Evolutionary conservation across 345 rosid species (phyloP), one percentile per base, ranked within the genome.

Genomic region (Populus euphratica): DNA sequence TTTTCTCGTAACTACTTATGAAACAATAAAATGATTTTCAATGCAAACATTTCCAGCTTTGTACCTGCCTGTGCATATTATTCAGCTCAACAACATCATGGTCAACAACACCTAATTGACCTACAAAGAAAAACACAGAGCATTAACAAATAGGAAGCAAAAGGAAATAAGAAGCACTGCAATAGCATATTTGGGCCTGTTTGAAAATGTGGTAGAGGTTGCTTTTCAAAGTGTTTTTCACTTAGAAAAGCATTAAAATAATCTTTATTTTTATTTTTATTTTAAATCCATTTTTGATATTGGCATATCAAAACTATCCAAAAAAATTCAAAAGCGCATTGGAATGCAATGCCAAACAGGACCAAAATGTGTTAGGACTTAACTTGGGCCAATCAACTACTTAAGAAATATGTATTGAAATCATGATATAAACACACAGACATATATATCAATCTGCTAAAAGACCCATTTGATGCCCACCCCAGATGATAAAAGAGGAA

Each of bases 61-160:
- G 31, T 90, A 93, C 99, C 97, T 96, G 98, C 83, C 99, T 90
- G 73, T 96, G 99, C 99, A 96, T 91, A 77, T 93, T 96, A 77
- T 92, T 96, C 77, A 93, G 96, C 84, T 93, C 99, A 72, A 96
- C 98, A 33, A 91, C 88, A 87, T 93, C 99, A 74, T 96, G 94
- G 84, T 96, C 97, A 21, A 96, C 96, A 56, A 96, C 88, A 72
- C 99, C 98, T 88, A 93, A 82, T 21, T 90, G 88, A 76, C 98
- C 99, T 96, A 84, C 64, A 69, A 77, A 39, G 69, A 10, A 33
- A 41, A 41, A 9, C 44, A 41, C 44, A 2, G 44, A 78, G 82
- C 44, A 47, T 35, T 74, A 16, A 49, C 41, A 54, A 59, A 33
- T 36, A 47, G 21, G 31, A 70, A 49, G 33, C 25, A 38, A 63